phyloP scores from a whole-genome alignment of 345 rosid species.

The Laguncularia racemosa region DNA sequence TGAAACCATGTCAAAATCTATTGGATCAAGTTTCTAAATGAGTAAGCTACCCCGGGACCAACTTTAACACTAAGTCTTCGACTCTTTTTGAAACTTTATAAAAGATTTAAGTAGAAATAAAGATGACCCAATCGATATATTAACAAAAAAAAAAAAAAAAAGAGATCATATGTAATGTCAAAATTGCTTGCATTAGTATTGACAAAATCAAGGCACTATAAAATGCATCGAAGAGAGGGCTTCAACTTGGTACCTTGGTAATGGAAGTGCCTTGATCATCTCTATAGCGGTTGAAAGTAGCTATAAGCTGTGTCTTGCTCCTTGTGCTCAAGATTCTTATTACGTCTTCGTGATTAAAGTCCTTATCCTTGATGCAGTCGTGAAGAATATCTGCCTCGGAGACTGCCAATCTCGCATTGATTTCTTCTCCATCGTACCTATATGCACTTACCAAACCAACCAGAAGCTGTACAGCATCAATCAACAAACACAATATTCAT shows the following conservation, averaged over 20 bases:
- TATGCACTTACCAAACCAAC: constrained; percentile 47
- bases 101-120: too few relatives aligned
- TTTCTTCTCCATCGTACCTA: constrained; percentile 48
- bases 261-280: constrained; percentile 42
- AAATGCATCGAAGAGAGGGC: background rate
- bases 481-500: too few relatives aligned
- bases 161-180: too few relatives aligned
- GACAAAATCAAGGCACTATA: too few relatives aligned
- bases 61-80: too few relatives aligned
- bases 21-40: too few relatives aligned
- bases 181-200: too few relatives aligned
- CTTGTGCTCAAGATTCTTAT: constrained; percentile 53
- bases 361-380: constrained; percentile 36
- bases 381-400: constrained; percentile 48
- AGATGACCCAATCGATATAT: too few relatives aligned
- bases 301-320: constrained; percentile 54
- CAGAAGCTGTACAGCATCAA: constrained; percentile 32
- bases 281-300: constrained; percentile 49
- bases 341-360: constrained; percentile 39
- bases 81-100: too few relatives aligned
- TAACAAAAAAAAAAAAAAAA: too few relatives aligned
- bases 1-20: too few relatives aligned
- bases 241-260: constrained; percentile 29
- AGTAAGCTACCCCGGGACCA: too few relatives aligned
- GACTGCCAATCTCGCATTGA: constrained; percentile 27